Evolutionary conservation across 2,329 filamentous ascomycete species (phyloP).

Genomic region (Geoglossum cookeanum): DNA sequence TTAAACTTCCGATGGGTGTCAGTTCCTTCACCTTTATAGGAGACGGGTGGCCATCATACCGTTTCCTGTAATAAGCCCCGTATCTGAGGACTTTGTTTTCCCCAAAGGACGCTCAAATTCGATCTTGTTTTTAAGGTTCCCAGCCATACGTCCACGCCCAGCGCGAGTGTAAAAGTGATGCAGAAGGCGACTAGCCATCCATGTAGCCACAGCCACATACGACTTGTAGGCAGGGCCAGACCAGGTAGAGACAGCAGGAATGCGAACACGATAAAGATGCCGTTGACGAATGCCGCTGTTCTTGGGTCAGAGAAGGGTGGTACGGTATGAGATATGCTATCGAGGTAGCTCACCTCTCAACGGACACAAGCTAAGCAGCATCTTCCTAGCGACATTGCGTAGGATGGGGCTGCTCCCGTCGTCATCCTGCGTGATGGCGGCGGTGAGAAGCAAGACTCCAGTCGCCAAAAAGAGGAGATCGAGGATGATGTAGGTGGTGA

Average conservation of each 20-base stretch:
- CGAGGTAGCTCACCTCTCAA: conserved; percentile 28
- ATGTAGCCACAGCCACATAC: conserved; percentile 51
- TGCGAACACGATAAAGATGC: conserved; percentile 49
- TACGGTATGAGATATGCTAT: not conserved
- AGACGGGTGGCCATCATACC: conserved; percentile 24
- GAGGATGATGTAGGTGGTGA: conserved; percentile 30
- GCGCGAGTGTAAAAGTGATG: conserved; percentile 41
- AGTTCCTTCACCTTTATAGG: not conserved
- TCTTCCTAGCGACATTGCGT: conserved; percentile 29
- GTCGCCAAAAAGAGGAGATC: conserved; percentile 33
- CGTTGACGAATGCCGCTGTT: conserved; percentile 52
- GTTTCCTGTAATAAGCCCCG: conserved; percentile 53
- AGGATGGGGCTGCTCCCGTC: conserved; percentile 24
- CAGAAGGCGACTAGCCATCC: conserved; percentile 44
- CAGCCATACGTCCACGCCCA: conserved; percentile 54
- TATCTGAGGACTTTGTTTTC: conserved; percentile 31
- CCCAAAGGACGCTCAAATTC: conserved; percentile 43
- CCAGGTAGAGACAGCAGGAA: conserved; percentile 53
- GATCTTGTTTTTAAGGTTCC: conserved; percentile 49
- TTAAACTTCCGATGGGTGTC: conserved; percentile 34
- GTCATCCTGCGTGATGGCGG: conserved; percentile 30
- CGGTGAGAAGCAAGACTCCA: conserved; percentile 32
- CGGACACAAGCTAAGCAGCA: conserved; percentile 33
- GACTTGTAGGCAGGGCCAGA: conserved; percentile 44
- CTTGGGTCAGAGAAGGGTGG: not conserved